phyloP scores from a whole-genome alignment of 495 filamentous ascomycete genomes.

The Penicillium dipodomyicola region DNA sequence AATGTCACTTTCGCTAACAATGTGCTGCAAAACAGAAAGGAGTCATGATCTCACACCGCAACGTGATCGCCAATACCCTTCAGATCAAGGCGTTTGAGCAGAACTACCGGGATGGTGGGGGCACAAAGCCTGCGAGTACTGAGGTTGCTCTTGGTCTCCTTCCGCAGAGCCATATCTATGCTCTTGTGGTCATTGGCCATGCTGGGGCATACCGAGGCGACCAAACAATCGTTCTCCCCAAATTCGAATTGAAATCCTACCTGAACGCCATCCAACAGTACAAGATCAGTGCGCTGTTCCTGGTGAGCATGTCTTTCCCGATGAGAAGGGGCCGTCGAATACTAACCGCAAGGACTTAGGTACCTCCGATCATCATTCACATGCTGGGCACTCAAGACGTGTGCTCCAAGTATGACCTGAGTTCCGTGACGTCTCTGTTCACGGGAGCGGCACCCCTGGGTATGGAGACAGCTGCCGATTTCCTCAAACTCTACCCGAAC shows the following conservation, averaged over 20 bases:
- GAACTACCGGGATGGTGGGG: conserved; percentile 34
- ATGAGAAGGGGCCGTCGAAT: not conserved
- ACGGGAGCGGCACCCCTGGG: conserved; percentile 85
- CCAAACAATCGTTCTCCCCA: conserved; percentile 74
- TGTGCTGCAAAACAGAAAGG: conserved; percentile 63
- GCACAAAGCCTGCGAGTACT: conserved; percentile 37
- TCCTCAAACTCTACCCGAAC: conserved; percentile 62
- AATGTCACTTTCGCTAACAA: not conserved
- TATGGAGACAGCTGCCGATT: conserved; percentile 68
- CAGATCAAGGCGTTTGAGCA: conserved; percentile 59
- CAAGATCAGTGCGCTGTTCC: conserved; percentile 65
- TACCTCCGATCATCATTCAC: conserved; percentile 83
- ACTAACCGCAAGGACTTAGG: conserved; percentile 36
- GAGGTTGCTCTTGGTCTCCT: conserved; percentile 71
- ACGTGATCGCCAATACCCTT: conserved; percentile 82
- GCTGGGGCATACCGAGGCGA: conserved; percentile 71
- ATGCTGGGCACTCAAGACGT: conserved; percentile 65
- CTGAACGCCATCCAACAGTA: conserved; percentile 68
- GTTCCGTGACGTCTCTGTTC: conserved; percentile 63
- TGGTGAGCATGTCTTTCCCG: conserved; percentile 47
- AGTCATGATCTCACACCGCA: conserved; percentile 86
- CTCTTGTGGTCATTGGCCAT: conserved; percentile 73
- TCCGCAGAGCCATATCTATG: conserved; percentile 86
- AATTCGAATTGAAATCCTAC: conserved; percentile 69
- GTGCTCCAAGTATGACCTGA: conserved; percentile 71